Evolutionary conservation across 1,284 basidiomycete species (phyloP).

Genomic region (Ustilago hordei): DNA sequence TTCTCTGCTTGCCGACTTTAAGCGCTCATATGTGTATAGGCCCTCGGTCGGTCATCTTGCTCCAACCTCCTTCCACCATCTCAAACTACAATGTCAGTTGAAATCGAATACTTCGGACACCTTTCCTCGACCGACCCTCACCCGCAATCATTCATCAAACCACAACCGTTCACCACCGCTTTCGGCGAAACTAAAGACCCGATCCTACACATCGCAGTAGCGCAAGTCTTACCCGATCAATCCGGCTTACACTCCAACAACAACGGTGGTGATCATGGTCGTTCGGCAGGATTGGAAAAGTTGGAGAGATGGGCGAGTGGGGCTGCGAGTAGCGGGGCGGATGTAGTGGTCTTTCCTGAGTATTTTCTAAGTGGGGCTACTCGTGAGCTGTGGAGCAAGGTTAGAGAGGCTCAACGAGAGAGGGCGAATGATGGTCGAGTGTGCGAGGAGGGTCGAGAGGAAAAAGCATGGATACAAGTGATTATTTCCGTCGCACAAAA

Average conservation of each 20-base stretch:
- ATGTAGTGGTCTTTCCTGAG: constrained; percentile 66
- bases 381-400: constrained; percentile 52
- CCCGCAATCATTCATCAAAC: constrained; percentile 5
- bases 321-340: constrained; percentile 42
- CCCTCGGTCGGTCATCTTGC: background rate
- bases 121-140: constrained; percentile 23
- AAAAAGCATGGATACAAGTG: constrained; percentile 54
- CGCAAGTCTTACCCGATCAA: constrained; percentile 42
- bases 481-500: constrained; percentile 48
- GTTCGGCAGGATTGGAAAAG: constrained; percentile 39
- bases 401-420: constrained; percentile 22
- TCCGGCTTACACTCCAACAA: constrained; percentile 25
- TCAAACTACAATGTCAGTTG: background rate
- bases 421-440: background rate
- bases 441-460: constrained; percentile 23
- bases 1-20: too few relatives aligned
- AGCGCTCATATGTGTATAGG: too few relatives aligned
- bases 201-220: constrained; percentile 42
- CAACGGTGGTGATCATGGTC: background rate
- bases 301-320: constrained; percentile 38
- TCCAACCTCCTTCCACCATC: background rate
- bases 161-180: constrained; percentile 1
- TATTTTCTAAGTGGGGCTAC: constrained; percentile 66
- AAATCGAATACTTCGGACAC: constrained; percentile 18
- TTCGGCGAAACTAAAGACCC: constrained; percentile 26